Percentiles rank a stretch among this genome's conserved stretches.
Evolutionary conservation across 1,284 basidiomycete genomes (phyloP).

Genomic region (Cutaneotrichosporon dermatis): DNA sequence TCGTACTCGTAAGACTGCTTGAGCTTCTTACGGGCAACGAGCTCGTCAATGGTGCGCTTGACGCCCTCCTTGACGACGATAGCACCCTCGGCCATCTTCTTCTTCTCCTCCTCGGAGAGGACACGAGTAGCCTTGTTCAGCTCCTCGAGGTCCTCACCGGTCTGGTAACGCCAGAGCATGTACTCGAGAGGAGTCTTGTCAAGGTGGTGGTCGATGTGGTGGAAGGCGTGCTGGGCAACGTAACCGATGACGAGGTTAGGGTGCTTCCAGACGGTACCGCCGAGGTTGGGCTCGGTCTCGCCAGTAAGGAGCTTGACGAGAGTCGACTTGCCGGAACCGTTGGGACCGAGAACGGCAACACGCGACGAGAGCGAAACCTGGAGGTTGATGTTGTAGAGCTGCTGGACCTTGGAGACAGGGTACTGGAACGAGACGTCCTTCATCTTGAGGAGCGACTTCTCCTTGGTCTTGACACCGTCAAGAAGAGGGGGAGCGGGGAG

Average conservation of each 20-base stretch:
- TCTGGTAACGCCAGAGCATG: constrained; percentile 99
- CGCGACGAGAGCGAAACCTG: constrained; percentile 96
- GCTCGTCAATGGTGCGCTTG: constrained; percentile 93
- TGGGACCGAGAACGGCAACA: constrained; percentile 93
- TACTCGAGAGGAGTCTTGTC: constrained; percentile 98
- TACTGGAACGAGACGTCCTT: constrained; percentile 97
- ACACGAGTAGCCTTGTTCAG: constrained; percentile 83
- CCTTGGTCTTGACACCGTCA: constrained; percentile 99
- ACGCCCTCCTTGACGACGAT: constrained; percentile 82
- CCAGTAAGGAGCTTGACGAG: constrained; percentile 98
- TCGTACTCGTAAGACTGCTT: constrained; percentile 99
- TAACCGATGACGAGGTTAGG: constrained; percentile 98
- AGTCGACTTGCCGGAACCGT: constrained; percentile 97
- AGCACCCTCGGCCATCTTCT: constrained; percentile 96
- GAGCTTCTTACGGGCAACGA: constrained; percentile 87
- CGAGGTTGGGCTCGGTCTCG: constrained; percentile 93
- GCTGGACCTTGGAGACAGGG: constrained; percentile 75
- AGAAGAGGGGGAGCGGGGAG: constrained; percentile 91
- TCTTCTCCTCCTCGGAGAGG: constrained; percentile 78
- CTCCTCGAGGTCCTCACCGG: constrained; percentile 96
- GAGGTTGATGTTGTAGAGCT: constrained; percentile 89
- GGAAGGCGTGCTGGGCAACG: constrained; percentile 98
- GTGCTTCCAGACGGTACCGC: constrained; percentile 98
- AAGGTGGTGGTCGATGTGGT: constrained; percentile 96
- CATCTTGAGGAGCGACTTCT: constrained; percentile 97